Conservation (phyloP, 2,329 filamentous ascomycete species). For the Orbilia brochopaga region DNA sequence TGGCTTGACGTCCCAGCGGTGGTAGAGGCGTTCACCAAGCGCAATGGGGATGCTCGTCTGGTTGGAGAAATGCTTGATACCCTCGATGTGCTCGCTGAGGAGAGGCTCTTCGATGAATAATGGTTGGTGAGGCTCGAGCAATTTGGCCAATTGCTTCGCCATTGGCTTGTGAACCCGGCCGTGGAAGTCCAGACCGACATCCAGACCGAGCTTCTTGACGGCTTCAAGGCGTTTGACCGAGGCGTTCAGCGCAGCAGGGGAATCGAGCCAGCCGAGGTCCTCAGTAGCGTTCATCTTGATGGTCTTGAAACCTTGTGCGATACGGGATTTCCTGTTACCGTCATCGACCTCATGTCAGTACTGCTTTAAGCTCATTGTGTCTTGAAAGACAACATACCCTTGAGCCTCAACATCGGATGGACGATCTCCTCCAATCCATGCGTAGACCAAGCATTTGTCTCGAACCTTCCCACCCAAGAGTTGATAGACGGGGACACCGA, state of each 20-base stretch:
- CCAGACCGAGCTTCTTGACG: conserved; percentile 73
- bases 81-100: conserved; percentile 71
- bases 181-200: conserved; percentile 78
- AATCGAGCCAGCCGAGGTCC: conserved; percentile 77
- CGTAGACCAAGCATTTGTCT: conserved; percentile 73
- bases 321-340: conserved; percentile 62
- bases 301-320: conserved; percentile 68
- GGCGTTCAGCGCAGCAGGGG: conserved; percentile 68
- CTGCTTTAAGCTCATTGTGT: background rate
- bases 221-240: conserved; percentile 71
- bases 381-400: conserved; percentile 60
- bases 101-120: conserved; percentile 80
- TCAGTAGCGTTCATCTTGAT: conserved; percentile 83
- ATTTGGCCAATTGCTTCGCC: conserved; percentile 75
- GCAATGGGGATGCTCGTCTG: conserved; percentile 71
- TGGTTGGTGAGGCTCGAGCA: conserved; percentile 70
- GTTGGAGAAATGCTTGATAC: conserved; percentile 67
- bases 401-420: conserved; percentile 70
- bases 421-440: conserved; percentile 78
- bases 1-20: conserved; percentile 74
- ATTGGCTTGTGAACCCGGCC: conserved; percentile 79
- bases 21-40: conserved; percentile 74
- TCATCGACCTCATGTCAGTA: conserved; percentile 30
- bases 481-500: conserved; percentile 73
- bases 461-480: conserved; percentile 76